Evolutionary conservation across 768 basidiomycete species (phyloP).

Genomic region (Kwoniella bestiolae): DNA sequence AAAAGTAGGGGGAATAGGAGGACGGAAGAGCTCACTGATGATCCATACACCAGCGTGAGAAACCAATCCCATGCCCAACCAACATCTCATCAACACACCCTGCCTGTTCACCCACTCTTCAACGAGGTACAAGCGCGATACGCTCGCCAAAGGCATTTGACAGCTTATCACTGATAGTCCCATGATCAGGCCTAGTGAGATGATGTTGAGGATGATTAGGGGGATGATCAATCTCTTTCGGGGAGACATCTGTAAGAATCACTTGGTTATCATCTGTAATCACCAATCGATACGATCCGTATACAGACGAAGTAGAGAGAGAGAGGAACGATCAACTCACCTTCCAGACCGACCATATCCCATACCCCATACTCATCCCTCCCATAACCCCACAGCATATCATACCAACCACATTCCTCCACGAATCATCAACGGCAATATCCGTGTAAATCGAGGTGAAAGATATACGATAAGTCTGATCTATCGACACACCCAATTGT

Average conservation of each 20-base stretch:
- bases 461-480: conserved; percentile 8
- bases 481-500: conserved; percentile 1
- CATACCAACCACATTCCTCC: conserved; percentile 3
- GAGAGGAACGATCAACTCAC: not conserved
- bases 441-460: not conserved
- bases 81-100: conserved; percentile 4
- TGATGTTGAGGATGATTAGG: not conserved
- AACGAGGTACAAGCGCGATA: not conserved
- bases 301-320: too few species aligned
- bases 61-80: not conserved
- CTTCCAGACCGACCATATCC: not conserved
- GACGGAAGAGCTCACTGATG: not conserved
- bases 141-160: not conserved
- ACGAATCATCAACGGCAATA: not conserved
- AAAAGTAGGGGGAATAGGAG: too few species aligned
- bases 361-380: not conserved
- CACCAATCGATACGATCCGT: too few species aligned
- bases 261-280: not conserved
- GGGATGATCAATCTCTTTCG: not conserved
- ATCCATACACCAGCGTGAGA: not conserved
- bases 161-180: not conserved
- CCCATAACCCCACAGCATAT: not conserved
- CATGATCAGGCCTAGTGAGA: not conserved
- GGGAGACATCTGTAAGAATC: not conserved
- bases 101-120: conserved; percentile 1